A percentile compares a stretch with the other conserved stretches of the same genome.
Evolutionary conservation across 305 asterid species (phyloP).

Genomic region (Fraxinus sp.): DNA sequence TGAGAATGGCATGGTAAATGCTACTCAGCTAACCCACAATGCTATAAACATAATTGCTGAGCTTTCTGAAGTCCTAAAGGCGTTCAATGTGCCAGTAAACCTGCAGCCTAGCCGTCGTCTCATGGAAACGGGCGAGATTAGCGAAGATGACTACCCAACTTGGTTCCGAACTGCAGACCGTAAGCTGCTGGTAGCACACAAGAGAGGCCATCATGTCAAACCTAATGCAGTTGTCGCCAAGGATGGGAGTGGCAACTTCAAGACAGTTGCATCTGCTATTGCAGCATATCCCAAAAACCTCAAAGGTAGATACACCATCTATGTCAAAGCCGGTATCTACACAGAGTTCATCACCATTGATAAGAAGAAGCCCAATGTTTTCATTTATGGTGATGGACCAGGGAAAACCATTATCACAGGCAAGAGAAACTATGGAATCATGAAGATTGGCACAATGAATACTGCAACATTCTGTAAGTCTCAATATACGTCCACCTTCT

Average conservation of each 20-base stretch:
- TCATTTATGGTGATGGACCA: conserved; percentile 75
- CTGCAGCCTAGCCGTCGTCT: conserved; percentile 26
- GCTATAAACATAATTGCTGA: conserved; percentile 57
- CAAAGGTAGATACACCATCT: conserved; percentile 49
- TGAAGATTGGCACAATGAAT: conserved; percentile 36
- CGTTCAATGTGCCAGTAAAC: conserved; percentile 29
- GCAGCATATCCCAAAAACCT: conserved; percentile 45
- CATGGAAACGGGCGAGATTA: conserved; percentile 12
- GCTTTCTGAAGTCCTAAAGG: conserved; percentile 34
- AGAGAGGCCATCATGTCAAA: neutral
- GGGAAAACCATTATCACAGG: conserved; percentile 59
- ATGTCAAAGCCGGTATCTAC: conserved; percentile 68
- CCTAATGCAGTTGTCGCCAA: conserved; percentile 61
- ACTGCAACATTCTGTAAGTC: conserved; percentile 55
- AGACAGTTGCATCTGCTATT: conserved; percentile 42
- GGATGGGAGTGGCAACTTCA: conserved; percentile 64
- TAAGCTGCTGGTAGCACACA: conserved; percentile 27
- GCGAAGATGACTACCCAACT: conserved; percentile 40
- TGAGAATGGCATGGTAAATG: conserved; percentile 40
- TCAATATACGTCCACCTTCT: neutral
- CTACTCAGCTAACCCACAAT: conserved; percentile 62
- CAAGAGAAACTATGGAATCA: conserved; percentile 26
- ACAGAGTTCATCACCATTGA: conserved; percentile 44
- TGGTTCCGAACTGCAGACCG: conserved; percentile 61
- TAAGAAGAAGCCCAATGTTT: conserved; percentile 42